Conservation (phyloP, 257 asterid genomes). For the Nicotiana otophora region DNA sequence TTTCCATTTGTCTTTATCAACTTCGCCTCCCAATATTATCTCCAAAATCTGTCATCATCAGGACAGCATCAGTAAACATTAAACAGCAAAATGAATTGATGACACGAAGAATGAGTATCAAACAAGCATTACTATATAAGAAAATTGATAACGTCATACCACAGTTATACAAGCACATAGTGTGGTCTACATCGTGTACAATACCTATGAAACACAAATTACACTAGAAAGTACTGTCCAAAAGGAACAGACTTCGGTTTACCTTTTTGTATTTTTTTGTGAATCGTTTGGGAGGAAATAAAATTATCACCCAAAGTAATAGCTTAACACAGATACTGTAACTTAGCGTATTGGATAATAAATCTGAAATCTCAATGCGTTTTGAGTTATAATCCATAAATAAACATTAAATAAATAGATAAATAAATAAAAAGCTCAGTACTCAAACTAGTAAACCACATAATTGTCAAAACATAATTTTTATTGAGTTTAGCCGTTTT, state of each 20-base stretch:
- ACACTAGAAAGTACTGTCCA: background rate
- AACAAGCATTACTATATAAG: background rate
- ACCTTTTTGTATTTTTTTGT: no score
- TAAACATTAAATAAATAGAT: no score
- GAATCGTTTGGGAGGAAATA: no score
- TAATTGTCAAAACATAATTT: no score
- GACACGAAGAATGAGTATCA: background rate
- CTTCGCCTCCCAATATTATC: constrained; percentile 50
- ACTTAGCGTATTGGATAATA: no score
- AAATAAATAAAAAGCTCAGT: no score
- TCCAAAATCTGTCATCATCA: constrained; percentile 48
- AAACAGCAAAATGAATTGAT: background rate
- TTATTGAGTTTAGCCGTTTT: no score
- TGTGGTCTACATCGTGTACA: background rate
- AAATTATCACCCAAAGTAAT: no score
- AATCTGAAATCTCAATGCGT: no score
- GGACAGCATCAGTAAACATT: background rate
- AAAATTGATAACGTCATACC: background rate
- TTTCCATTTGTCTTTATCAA: constrained; percentile 64
- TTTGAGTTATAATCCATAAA: no score
- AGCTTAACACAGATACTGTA: no score
- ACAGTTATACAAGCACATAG: background rate
- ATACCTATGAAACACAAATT: background rate
- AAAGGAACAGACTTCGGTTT: no score
- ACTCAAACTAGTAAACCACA: background rate